Percentiles rank a stretch among this genome's conserved stretches.
These are phyloP conservation scores for Trichoderma asperellum DNA, from an alignment of 2,329 filamentous ascomycete species.

Conservation along the genomic window DNA sequence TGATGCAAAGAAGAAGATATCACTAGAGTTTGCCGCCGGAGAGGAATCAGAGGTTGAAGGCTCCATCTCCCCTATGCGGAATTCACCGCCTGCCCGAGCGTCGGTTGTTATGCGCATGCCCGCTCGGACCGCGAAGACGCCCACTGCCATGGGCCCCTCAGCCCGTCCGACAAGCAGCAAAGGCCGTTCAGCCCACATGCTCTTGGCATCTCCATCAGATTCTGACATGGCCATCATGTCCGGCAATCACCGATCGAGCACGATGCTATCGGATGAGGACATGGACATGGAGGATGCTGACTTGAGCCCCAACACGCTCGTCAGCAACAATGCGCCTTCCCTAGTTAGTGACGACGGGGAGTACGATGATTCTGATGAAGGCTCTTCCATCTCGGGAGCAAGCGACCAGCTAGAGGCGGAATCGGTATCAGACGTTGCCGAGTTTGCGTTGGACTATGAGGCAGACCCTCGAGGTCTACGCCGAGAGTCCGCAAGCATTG, in stretches of 20 bases:
- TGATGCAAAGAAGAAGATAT: slow-evolving; percentile 60
- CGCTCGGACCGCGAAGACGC: slow-evolving; percentile 55
- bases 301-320: slow-evolving; percentile 69
- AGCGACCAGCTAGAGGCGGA: slow-evolving; percentile 63
- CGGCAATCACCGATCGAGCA: slow-evolving; percentile 33
- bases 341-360: slow-evolving; percentile 81
- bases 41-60: slow-evolving; percentile 56
- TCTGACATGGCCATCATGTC: slow-evolving; percentile 32
- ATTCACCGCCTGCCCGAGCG: slow-evolving; percentile 38
- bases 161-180: slow-evolving; percentile 62
- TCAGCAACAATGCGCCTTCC: slow-evolving; percentile 77
- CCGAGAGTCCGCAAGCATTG: slow-evolving; percentile 49
- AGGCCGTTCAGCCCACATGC: slow-evolving; percentile 48
- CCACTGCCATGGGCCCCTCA: slow-evolving; percentile 49
- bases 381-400: slow-evolving; percentile 61
- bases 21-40: slow-evolving; percentile 56
- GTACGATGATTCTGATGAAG: slow-evolving; percentile 72
- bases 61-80: slow-evolving; percentile 29
- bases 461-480: slow-evolving; percentile 52
- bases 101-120: slow-evolving; percentile 62
- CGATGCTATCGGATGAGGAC: slow-evolving; percentile 49
- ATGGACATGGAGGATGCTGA: slow-evolving; percentile 62
- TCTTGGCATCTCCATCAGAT: slow-evolving; percentile 45
- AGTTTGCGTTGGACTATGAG: slow-evolving; percentile 65
- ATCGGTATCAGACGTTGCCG: slow-evolving; percentile 62